Conservation (phyloP, 2,329 filamentous ascomycete genomes). For the Samsoniella hepiali region DNA sequence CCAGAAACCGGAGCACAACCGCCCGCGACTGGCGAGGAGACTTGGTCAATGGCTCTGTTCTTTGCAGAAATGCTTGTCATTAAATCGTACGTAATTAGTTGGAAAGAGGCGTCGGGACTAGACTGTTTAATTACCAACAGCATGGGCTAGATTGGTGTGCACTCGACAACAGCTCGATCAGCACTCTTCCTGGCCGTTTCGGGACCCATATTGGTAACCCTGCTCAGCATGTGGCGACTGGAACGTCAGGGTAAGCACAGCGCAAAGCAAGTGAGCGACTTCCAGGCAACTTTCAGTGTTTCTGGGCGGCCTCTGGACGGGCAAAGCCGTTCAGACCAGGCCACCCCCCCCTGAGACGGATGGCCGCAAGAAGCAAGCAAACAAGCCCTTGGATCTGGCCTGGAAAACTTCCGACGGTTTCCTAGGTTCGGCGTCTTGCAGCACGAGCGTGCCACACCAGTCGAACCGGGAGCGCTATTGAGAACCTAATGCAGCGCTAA, state of each 20-base stretch:
- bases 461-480: neutral
- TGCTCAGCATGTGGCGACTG: constrained; percentile 7
- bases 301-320: neutral
- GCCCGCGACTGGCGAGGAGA: neutral
- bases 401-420: neutral
- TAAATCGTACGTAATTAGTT: constrained; percentile 3
- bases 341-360: neutral
- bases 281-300: neutral
- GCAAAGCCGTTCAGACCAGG: neutral
- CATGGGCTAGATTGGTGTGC: neutral
- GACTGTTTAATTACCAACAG: neutral
- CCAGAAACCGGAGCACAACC: neutral
- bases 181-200: constrained; percentile 6
- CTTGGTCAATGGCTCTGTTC: neutral
- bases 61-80: neutral
- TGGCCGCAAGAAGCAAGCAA: neutral
- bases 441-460: neutral
- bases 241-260: neutral
- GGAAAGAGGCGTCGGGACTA: neutral
- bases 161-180: neutral
- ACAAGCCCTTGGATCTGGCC: neutral
- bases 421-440: neutral
- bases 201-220: constrained; percentile 3
- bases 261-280: neutral
- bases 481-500: neutral